These are phyloP conservation scores for Phytophthora sp. DNA, from an alignment of 352 stramenopile species.

Conservation along the genomic window DNA sequence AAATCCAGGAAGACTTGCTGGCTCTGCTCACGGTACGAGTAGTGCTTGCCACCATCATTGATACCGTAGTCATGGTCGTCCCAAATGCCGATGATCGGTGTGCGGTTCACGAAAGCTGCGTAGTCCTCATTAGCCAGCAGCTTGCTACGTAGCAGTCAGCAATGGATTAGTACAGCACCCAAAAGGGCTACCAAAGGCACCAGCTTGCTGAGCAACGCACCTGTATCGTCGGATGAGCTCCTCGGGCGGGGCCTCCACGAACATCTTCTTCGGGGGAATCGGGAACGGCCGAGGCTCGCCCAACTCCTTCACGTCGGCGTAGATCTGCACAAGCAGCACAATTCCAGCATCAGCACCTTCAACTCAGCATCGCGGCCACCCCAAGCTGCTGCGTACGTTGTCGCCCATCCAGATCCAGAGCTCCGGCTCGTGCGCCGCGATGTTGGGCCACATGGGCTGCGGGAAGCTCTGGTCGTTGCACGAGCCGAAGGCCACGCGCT, in stretches of 20 bases:
- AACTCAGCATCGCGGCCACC: no score
- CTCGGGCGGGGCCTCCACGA: constrained; percentile 53
- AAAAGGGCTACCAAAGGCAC: not conserved
- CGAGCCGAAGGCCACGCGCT: constrained; percentile 78
- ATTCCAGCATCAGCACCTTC: not conserved
- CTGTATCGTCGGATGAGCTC: constrained; percentile 68
- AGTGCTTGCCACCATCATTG: constrained; percentile 87
- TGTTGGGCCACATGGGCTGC: constrained; percentile 78
- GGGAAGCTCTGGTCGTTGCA: constrained; percentile 89
- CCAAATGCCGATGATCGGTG: constrained; percentile 87
- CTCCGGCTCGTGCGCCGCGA: constrained; percentile 63
- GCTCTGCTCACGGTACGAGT: constrained; percentile 72
- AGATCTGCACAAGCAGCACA: constrained; percentile 54
- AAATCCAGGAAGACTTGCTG: constrained; percentile 90
- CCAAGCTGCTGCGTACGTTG: constrained; percentile 63
- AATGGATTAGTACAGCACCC: not conserved
- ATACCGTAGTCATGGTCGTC: constrained; percentile 93
- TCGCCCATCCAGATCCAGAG: constrained; percentile 91
- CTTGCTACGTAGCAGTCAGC: constrained; percentile 43
- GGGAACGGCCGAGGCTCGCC: constrained; percentile 46
- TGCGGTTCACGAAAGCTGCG: constrained; percentile 56
- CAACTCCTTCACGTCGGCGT: constrained; percentile 70
- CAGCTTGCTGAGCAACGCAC: constrained; percentile 27
- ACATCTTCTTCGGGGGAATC: constrained; percentile 62
- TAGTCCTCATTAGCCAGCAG: constrained; percentile 74